Conservation (phyloP, 2,329 filamentous ascomycete species). For the Zalaria sp. region DNA sequence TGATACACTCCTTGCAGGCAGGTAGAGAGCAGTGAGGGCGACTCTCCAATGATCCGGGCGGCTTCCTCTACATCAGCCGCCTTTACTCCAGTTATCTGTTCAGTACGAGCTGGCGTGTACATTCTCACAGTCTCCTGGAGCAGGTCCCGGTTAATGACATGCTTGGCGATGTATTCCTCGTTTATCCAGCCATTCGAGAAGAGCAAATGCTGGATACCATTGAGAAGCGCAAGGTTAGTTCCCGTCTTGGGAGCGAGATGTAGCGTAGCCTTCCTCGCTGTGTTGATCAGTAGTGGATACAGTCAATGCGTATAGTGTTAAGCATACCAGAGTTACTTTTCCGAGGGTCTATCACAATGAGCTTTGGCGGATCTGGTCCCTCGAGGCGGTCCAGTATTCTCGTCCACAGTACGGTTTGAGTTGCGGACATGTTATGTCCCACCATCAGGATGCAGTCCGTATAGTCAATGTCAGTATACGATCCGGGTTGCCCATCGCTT, state of each 20-base stretch:
- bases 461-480: neutral
- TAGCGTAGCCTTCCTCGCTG: slow-evolving; percentile 20
- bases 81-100: slow-evolving; percentile 22
- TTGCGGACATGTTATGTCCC: neutral
- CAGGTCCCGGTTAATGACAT: slow-evolving; percentile 16
- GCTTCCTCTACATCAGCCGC: slow-evolving; percentile 15
- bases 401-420: neutral
- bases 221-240: slow-evolving; percentile 24
- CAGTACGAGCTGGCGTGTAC: slow-evolving; percentile 19
- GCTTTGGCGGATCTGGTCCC: neutral
- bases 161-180: slow-evolving; percentile 15
- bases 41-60: slow-evolving; percentile 19
- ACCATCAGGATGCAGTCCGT: neutral
- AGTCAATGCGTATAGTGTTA: no score
- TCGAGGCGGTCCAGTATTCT: neutral
- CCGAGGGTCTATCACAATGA: neutral
- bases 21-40: slow-evolving; percentile 20
- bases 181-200: slow-evolving; percentile 23
- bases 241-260: slow-evolving; percentile 21
- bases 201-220: slow-evolving; percentile 23
- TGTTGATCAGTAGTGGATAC: slow-evolving; percentile 17
- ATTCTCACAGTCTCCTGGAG: slow-evolving; percentile 15
- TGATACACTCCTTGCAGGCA: slow-evolving; percentile 27
- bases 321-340: no score
- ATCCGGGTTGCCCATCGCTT: neutral